A percentile compares a stretch with the other conserved stretches of the same genome.
Evolutionary conservation across 2,329 filamentous ascomycete species (phyloP).

Genomic region (Colletotrichum navitas): DNA sequence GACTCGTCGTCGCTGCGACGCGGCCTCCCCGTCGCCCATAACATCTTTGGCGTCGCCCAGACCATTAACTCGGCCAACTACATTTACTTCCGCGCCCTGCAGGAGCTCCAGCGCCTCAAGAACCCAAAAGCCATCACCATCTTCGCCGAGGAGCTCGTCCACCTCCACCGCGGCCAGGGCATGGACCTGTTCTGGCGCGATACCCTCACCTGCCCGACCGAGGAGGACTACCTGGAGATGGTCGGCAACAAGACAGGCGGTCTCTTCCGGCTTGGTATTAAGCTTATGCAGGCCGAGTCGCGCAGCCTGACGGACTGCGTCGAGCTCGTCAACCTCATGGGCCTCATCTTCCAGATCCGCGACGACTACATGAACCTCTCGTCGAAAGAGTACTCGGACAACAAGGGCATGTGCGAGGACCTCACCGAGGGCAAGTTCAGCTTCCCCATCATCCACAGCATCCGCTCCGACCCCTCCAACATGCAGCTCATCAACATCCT

Average conservation of each 20-base stretch:
- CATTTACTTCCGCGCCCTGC: slow-evolving; percentile 84
- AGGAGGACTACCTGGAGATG: slow-evolving; percentile 95
- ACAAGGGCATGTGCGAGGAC: slow-evolving; percentile 96
- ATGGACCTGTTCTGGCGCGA: slow-evolving; percentile 95
- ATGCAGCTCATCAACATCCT: slow-evolving; percentile 91
- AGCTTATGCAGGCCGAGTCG: slow-evolving; percentile 87
- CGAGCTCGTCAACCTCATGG: slow-evolving; percentile 86
- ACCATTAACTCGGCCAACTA: slow-evolving; percentile 94
- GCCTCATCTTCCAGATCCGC: slow-evolving; percentile 89
- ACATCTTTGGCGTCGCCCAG: slow-evolving; percentile 86
- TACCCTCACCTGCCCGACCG: slow-evolving; percentile 83
- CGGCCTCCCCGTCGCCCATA: slow-evolving; percentile 85
- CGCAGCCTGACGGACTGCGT: slow-evolving; percentile 74
- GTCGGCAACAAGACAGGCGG: slow-evolving; percentile 92
- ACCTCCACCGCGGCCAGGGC: slow-evolving; percentile 87
- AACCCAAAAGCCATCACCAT: slow-evolving; percentile 77
- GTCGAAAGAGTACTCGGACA: slow-evolving; percentile 79
- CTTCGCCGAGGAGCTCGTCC: slow-evolving; percentile 85
- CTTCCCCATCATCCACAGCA: slow-evolving; percentile 94
- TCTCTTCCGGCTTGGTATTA: slow-evolving; percentile 85
- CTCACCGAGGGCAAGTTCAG: slow-evolving; percentile 97
- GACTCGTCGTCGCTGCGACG: slow-evolving; percentile 82
- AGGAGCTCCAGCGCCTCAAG: slow-evolving; percentile 78
- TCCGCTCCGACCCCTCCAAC: slow-evolving; percentile 80
- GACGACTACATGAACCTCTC: slow-evolving; percentile 95